phyloP scores from a whole-genome alignment of 192 early-diverging fungal genomes.

The Backusella psychrophila region DNA sequence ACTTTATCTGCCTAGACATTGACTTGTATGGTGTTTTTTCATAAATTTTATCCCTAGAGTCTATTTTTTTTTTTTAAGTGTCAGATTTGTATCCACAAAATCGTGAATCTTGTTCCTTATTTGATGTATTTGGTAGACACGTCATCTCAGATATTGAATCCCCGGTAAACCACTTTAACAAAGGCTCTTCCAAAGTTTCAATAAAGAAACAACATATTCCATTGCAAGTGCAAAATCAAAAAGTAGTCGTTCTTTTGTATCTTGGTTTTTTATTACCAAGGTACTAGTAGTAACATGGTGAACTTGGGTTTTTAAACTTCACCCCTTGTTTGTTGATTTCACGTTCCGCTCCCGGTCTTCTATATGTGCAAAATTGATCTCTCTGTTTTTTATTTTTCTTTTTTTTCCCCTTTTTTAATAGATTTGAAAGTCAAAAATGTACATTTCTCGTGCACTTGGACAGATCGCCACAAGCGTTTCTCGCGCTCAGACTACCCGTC shows the following conservation, averaged over 20 bases:
- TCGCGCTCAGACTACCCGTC: slow-evolving; percentile 31
- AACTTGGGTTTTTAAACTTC: background rate
- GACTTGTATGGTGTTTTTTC: too few relatives aligned
- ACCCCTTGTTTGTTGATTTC: background rate
- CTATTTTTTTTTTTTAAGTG: too few relatives aligned
- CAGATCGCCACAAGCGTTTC: slow-evolving; percentile 25
- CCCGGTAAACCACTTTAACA: background rate
- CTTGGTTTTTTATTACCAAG: background rate
- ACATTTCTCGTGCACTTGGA: slow-evolving; percentile 40
- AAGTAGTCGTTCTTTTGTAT: background rate
- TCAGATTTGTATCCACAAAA: too few relatives aligned
- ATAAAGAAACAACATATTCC: background rate
- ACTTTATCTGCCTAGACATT: too few relatives aligned
- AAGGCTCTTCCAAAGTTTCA: background rate
- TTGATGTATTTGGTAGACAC: background rate
- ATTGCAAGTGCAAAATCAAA: background rate
- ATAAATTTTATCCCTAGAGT: too few relatives aligned
- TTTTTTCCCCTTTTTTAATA: background rate
- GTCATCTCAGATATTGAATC: slow-evolving; percentile 1
- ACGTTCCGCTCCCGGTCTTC: background rate
- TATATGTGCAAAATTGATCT: background rate
- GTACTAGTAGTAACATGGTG: background rate
- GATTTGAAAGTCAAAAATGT: slow-evolving; percentile 19
- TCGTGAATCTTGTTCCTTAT: background rate
- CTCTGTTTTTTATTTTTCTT: background rate